These are phyloP conservation scores for Heritiera littoralis DNA, from an alignment of 345 rosid species.

Conservation along the genomic window DNA sequence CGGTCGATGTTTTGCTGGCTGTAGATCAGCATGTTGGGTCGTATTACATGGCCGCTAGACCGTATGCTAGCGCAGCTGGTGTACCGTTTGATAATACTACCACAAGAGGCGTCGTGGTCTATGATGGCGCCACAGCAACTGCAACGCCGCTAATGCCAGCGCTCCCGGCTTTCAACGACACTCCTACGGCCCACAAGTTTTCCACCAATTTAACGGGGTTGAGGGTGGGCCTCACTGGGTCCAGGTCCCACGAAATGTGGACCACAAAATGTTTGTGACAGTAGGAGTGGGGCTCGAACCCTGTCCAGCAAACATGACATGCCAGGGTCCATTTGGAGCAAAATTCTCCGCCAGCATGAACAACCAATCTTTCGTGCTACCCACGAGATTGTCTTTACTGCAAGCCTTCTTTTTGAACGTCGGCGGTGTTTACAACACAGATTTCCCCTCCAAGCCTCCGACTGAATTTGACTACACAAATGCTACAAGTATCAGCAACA, in stretches of 20 bases:
- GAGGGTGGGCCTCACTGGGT: conserved; percentile 50
- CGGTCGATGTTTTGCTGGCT: conserved; percentile 59
- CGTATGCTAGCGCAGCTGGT: conserved; percentile 51
- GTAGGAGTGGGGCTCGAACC: conserved; percentile 48
- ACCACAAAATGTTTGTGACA: conserved; percentile 71
- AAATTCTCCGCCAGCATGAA: conserved; percentile 72
- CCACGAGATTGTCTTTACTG: conserved; percentile 53
- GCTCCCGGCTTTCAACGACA: conserved; percentile 64
- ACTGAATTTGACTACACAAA: conserved; percentile 66
- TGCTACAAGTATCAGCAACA: conserved; percentile 27
- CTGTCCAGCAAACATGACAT: conserved; percentile 53
- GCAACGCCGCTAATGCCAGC: conserved; percentile 58
- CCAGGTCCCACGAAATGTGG: conserved; percentile 67
- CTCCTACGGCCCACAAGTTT: conserved; percentile 68
- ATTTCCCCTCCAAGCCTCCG: conserved; percentile 71
- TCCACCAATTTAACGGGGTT: conserved; percentile 42
- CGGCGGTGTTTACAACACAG: conserved; percentile 56
- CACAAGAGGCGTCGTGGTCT: conserved; percentile 63
- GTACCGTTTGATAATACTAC: conserved; percentile 50
- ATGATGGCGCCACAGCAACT: conserved; percentile 30
- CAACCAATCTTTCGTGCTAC: conserved; percentile 62
- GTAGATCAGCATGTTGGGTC: conserved; percentile 62
- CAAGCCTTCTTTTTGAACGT: conserved; percentile 60
- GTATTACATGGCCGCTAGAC: conserved; percentile 77
- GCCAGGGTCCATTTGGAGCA: conserved; percentile 40